Conservation (phyloP, 106 monocot species). For the Narthecium ossifragum region DNA sequence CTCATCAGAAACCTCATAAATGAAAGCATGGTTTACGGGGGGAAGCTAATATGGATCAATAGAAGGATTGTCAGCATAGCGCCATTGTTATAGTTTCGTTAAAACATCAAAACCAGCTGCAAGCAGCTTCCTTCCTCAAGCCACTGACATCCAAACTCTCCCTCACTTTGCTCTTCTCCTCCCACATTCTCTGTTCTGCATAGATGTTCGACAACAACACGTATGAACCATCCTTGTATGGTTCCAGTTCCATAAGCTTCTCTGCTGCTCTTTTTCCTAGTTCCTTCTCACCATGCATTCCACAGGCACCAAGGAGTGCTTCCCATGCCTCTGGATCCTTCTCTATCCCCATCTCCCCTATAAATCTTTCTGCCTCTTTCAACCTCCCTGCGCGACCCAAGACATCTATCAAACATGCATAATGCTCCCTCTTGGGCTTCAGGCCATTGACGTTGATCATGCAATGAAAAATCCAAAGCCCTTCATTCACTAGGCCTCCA, state of each 20-base stretch:
- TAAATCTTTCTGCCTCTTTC: constrained; percentile 61
- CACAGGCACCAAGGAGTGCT: constrained; percentile 59
- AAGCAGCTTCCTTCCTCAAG: constrained; percentile 35
- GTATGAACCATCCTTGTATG: constrained; percentile 39
- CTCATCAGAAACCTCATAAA: no score
- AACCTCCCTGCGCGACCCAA: constrained; percentile 63
- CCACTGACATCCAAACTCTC: constrained; percentile 37
- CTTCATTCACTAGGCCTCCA: constrained; percentile 59
- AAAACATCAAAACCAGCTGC: constrained; percentile 44
- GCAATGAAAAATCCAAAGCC: constrained; percentile 36
- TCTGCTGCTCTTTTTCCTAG: constrained; percentile 52
- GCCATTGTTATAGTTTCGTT: no score
- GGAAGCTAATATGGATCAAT: no score
- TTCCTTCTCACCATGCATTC: constrained; percentile 54
- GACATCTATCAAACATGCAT: constrained; percentile 58
- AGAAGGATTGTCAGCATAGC: no score
- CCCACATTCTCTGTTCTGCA: constrained; percentile 54
- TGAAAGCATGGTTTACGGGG: no score
- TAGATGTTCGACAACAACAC: constrained; percentile 63
- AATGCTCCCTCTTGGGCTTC: constrained; percentile 61
- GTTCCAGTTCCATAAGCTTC: constrained; percentile 45
- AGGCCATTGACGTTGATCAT: constrained; percentile 34
- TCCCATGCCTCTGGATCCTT: constrained; percentile 58
- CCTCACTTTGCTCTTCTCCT: constrained; percentile 45
- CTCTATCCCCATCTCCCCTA: constrained; percentile 34